Percentiles rank a stretch among this genome's conserved stretches.
phyloP scores from a whole-genome alignment of 1,284 basidiomycete genomes.

The Ganoderma lingzhi region DNA sequence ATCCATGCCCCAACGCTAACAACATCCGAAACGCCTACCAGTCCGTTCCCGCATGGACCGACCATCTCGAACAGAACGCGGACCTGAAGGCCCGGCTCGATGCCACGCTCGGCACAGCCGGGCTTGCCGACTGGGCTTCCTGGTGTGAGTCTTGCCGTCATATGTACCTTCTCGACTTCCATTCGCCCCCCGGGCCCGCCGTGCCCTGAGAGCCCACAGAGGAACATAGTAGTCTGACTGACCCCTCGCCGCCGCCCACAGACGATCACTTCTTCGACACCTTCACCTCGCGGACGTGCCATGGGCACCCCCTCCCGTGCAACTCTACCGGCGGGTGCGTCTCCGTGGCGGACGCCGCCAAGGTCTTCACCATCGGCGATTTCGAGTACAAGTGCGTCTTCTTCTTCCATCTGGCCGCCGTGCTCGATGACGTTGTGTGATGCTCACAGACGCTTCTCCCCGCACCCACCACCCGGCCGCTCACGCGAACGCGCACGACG shows the following conservation, averaged over 20 bases:
- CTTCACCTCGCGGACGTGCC: slow-evolving; percentile 57
- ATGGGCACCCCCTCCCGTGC: slow-evolving; percentile 57
- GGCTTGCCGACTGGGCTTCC: slow-evolving; percentile 52
- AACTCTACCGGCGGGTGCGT: slow-evolving; percentile 55
- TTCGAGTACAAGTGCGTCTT: slow-evolving; percentile 58
- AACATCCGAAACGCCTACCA: slow-evolving; percentile 53
- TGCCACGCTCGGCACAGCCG: slow-evolving; percentile 53
- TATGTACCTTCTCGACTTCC: slow-evolving; percentile 2
- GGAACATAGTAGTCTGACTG: slow-evolving; percentile 9
- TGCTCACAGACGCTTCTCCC: background rate
- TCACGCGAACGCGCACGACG: background rate
- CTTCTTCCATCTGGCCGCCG: background rate
- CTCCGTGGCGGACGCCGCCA: slow-evolving; percentile 50
- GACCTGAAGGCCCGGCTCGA: slow-evolving; percentile 52
- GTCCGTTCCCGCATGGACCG: slow-evolving; percentile 56
- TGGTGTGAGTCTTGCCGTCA: slow-evolving; percentile 45
- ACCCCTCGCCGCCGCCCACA: slow-evolving; percentile 24
- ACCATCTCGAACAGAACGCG: slow-evolving; percentile 53
- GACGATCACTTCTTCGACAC: slow-evolving; percentile 57
- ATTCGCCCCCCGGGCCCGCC: background rate
- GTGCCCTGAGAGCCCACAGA: slow-evolving; percentile 9
- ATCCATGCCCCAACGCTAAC: slow-evolving; percentile 56
- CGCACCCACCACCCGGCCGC: background rate
- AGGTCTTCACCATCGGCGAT: slow-evolving; percentile 53
- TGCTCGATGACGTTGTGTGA: background rate